These are phyloP conservation scores for Pestalotiopsis sp. DNA, from an alignment of 2,329 filamentous ascomycete genomes.

Conservation along the genomic window DNA sequence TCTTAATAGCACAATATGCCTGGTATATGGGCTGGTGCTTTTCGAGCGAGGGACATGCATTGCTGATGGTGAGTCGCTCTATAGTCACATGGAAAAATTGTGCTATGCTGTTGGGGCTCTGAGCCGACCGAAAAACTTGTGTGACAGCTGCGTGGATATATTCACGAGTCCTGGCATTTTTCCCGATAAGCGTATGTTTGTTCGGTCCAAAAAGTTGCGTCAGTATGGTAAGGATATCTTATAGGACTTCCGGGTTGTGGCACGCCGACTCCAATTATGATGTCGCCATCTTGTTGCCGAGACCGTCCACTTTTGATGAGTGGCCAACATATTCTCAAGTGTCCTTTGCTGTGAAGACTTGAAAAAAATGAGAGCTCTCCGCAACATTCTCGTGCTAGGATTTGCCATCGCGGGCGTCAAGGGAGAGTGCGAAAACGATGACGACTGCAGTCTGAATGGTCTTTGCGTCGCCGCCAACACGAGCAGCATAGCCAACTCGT, in stretches of 20 bases:
- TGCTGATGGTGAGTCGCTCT: too few species aligned
- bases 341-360: background rate
- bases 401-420: background rate
- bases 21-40: too few species aligned
- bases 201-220: background rate
- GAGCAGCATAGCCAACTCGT: conserved; percentile 19
- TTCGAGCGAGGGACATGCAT: too few species aligned
- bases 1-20: too few species aligned
- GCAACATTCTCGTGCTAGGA: background rate
- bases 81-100: too few species aligned
- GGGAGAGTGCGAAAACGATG: conserved; percentile 1
- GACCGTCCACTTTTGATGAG: background rate
- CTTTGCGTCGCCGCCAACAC: conserved; percentile 26
- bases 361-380: background rate
- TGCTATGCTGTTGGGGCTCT: too few species aligned
- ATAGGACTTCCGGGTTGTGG: background rate
- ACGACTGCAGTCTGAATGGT: conserved; percentile 42
- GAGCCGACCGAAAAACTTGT: too few species aligned
- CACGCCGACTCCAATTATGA: background rate
- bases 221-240: background rate
- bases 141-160: too few species aligned
- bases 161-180: background rate
- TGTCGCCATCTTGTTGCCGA: background rate
- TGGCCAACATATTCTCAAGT: background rate
- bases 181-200: background rate